Conservation (phyloP, 805 yeast species). For the Lipomyces oligophaga region DNA sequence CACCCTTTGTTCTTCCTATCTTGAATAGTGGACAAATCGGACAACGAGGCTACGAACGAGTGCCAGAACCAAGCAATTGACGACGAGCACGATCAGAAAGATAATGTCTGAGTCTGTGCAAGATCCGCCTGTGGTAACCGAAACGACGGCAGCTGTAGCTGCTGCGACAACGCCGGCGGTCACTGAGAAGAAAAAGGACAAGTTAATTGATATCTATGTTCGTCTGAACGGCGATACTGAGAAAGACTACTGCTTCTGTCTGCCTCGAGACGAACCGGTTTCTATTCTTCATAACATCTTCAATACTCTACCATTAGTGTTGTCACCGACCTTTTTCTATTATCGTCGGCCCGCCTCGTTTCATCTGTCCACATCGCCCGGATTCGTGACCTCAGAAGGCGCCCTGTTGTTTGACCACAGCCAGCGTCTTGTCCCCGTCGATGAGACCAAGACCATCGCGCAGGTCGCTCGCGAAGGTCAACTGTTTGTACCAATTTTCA, state of each 20-base stretch:
- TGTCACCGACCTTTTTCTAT: conserved; percentile 78
- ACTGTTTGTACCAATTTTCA: conserved; percentile 73
- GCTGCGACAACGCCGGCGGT: conserved; percentile 1
- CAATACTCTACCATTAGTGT: conserved; percentile 60
- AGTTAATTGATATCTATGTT: conserved; percentile 48
- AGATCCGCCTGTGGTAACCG: conserved; percentile 2
- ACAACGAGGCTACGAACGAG: no score
- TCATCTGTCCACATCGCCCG: conserved; percentile 62
- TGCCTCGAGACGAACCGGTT: conserved; percentile 55
- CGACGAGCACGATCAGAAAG: not conserved
- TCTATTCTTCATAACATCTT: conserved; percentile 60
- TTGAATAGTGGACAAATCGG: no score
- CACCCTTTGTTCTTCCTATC: no score
- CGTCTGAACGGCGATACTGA: conserved; percentile 83
- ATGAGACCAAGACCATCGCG: conserved; percentile 49
- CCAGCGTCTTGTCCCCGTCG: conserved; percentile 43
- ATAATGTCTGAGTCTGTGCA: not conserved
- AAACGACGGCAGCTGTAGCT: conserved; percentile 2
- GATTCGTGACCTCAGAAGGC: conserved; percentile 79
- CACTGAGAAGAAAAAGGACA: conserved; percentile 17
- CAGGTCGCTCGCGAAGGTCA: conserved; percentile 86
- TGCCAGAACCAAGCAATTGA: no score
- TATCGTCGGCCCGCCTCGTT: conserved; percentile 61
- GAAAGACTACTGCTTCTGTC: conserved; percentile 83
- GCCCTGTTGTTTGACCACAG: conserved; percentile 57